Conservation (phyloP, 495 filamentous ascomycete species). For the Physcia stellaris region DNA sequence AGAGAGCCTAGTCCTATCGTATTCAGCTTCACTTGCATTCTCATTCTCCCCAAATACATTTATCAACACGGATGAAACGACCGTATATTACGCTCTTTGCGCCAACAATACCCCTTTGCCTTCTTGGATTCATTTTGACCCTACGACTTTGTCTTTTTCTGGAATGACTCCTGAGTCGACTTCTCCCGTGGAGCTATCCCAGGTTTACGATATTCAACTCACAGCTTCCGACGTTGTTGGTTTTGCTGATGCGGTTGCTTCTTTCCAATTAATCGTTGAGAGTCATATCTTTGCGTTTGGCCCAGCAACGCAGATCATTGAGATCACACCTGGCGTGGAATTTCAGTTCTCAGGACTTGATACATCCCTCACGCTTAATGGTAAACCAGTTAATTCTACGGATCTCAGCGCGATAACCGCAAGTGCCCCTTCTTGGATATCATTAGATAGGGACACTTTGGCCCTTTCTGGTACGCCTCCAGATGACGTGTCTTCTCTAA, state of each 20-base stretch:
- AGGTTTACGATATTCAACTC: slow-evolving; percentile 57
- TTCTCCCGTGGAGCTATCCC: slow-evolving; percentile 50
- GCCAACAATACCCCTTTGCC: slow-evolving; percentile 69
- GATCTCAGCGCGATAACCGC: slow-evolving; percentile 36
- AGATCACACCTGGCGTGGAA: slow-evolving; percentile 38
- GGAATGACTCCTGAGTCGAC: slow-evolving; percentile 54
- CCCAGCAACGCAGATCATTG: slow-evolving; percentile 40
- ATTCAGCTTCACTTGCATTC: slow-evolving; percentile 30
- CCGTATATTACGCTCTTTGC: slow-evolving; percentile 64
- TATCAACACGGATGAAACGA: slow-evolving; percentile 29
- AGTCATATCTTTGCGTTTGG: slow-evolving; percentile 52
- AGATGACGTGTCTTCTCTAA: slow-evolving; percentile 35
- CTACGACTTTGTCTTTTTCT: slow-evolving; percentile 47
- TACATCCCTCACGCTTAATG: slow-evolving; percentile 48
- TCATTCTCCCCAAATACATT: slow-evolving; percentile 36
- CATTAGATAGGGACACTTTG: slow-evolving; percentile 48
- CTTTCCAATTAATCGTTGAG: slow-evolving; percentile 58
- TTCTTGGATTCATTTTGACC: slow-evolving; percentile 73
- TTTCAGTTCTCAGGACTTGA: slow-evolving; percentile 43
- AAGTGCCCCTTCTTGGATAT: slow-evolving; percentile 54
- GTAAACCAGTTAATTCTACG: slow-evolving; percentile 27
- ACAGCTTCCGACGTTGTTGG: slow-evolving; percentile 71
- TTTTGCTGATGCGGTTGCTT: slow-evolving; percentile 51
- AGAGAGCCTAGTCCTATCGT: slow-evolving; percentile 30
- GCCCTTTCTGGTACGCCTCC: slow-evolving; percentile 52